A percentile compares a stretch with the other conserved stretches of the same genome.
Evolutionary conservation across 768 basidiomycete species (phyloP).

Genomic region (Lactarius sp.): DNA sequence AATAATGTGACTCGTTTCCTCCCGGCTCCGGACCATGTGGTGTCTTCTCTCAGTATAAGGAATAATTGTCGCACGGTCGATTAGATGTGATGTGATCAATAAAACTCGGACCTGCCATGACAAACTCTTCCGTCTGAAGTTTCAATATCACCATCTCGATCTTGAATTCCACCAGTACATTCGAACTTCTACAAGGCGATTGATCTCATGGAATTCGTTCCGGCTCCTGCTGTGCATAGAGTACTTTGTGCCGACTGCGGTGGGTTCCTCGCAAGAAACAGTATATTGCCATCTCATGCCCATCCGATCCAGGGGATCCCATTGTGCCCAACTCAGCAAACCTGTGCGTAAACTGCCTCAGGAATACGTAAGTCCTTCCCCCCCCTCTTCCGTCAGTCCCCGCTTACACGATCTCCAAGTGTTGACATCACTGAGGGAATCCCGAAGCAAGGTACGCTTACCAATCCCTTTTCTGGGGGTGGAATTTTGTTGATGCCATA

Average conservation of each 20-base stretch:
- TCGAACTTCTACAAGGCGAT: neutral
- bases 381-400: neutral
- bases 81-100: neutral
- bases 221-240: constrained; percentile 69
- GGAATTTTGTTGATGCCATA: neutral
- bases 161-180: neutral
- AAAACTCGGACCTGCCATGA: neutral
- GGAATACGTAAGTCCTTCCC: constrained; percentile 63
- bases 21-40: constrained; percentile 6
- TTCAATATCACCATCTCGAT: neutral
- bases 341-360: constrained; percentile 80
- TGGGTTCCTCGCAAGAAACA: constrained; percentile 30
- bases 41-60: neutral
- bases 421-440: constrained; percentile 98
- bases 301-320: constrained; percentile 53
- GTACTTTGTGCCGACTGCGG: constrained; percentile 91
- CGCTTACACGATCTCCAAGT: constrained; percentile 34
- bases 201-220: constrained; percentile 67
- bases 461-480: neutral
- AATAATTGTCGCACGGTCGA: constrained; percentile 8
- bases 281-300: constrained; percentile 6
- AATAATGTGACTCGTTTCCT: constrained; percentile 8
- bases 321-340: constrained; percentile 92
- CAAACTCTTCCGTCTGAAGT: constrained; percentile 7
- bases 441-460: constrained; percentile 77